Base-by-base conservation (phyloP, 2,329 filamentous ascomycete species). In the Fusarium sp. region DNA sequence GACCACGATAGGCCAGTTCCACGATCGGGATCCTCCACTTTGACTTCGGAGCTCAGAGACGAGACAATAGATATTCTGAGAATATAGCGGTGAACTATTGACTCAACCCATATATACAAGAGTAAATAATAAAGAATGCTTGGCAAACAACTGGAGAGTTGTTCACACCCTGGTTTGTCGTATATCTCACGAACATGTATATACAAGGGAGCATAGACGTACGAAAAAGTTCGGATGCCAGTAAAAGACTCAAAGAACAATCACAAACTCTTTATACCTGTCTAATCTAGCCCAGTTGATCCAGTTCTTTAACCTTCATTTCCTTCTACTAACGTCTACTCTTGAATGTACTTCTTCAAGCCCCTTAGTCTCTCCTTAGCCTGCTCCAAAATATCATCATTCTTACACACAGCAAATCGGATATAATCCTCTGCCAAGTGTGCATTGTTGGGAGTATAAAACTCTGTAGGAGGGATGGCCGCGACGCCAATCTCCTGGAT, bases 401-500 rank as follows among this genome's bases (percentile, higher is more conserved):
- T 89, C 86, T 99, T 99, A 85, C 96, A 99, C 3, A 99, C 94
- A 0, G 96, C 96, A 79, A 98, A 98, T 27, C 96, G 88, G 77
- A 99, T 87, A 83, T 97, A 99, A 76, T 98, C 92, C 85, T 98
- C 93, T 0, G 93, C 96, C 75, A 98, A 89, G 76, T 93, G 90
- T 32, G 92, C 90, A 78, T 97, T 97, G 45, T 82, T 84, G 20
- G 93, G 91, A 1, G 95, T 98, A 80, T 98, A 98, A 81, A 99
- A 99, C 81, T 99, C 96, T 0, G 95, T 97, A 0, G 96, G 96
- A 20, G 96, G 96, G 69, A 99, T 98, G 12, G 95, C 95, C 5
- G 96, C 96, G 32, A 99, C 94, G 13, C 96, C 96, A 23, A 99
- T 86, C 84, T 99, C 95, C 80, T 95, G 95, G 82, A 99, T 99